Conservation (phyloP, 2,329 filamentous ascomycete genomes). For the Colletotrichum tropicicola region DNA sequence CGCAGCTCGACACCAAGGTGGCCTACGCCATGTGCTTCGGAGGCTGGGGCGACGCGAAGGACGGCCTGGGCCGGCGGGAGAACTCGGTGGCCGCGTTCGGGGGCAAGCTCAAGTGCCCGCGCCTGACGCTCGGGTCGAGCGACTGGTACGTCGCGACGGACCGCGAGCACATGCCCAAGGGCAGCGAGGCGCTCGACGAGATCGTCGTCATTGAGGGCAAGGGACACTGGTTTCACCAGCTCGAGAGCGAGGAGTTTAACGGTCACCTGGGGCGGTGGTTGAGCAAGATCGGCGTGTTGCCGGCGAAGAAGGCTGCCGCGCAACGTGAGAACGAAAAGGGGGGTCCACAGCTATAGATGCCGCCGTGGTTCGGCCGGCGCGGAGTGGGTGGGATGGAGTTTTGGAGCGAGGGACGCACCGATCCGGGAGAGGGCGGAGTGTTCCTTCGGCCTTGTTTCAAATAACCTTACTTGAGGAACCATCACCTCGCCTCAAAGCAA, state of each 20-base stretch:
- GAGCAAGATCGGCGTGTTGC: not conserved
- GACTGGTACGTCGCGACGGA: constrained; percentile 16
- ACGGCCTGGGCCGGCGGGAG: constrained; percentile 6
- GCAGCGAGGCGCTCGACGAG: constrained; percentile 9
- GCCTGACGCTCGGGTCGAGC: constrained; percentile 3
- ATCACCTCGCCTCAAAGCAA: not conserved
- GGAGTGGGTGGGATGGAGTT: not conserved
- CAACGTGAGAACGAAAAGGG: not conserved
- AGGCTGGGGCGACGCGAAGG: constrained; percentile 10
- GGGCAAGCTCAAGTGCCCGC: constrained; percentile 10
- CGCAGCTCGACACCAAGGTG: constrained; percentile 12
- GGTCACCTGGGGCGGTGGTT: constrained; percentile 7
- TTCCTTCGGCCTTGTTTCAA: not conserved
- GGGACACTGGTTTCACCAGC: constrained; percentile 25
- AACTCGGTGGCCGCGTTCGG: constrained; percentile 2
- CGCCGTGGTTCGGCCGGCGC: not conserved
- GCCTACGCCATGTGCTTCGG: constrained; percentile 14
- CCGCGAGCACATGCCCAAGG: constrained; percentile 13
- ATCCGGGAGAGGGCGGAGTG: not conserved
- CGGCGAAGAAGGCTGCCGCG: not conserved
- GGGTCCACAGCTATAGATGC: not conserved
- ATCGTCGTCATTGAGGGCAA: constrained; percentile 14
- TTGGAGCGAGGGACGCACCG: not conserved
- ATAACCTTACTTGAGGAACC: not conserved
- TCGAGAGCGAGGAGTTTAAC: constrained; percentile 14